Evolutionary conservation across 2,329 filamentous ascomycete species (phyloP).

Genomic region (Raffaelea arxii): DNA sequence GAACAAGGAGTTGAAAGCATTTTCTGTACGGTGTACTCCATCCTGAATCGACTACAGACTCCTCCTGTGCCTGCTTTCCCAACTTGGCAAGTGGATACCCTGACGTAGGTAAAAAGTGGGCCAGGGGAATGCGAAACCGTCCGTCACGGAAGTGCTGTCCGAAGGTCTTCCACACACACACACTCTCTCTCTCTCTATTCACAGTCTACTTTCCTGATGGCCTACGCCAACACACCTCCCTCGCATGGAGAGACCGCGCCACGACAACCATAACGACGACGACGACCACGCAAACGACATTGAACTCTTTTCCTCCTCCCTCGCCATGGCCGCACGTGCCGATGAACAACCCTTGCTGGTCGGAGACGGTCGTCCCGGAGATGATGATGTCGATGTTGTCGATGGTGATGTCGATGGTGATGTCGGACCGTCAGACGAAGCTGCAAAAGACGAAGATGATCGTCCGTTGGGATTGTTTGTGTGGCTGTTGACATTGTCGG

Average conservation of each 20-base stretch:
- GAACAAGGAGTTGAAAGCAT: too few species aligned
- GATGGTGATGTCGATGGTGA: background rate
- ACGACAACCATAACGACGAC: constrained; percentile 1
- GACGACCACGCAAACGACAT: background rate
- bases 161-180: too few species aligned
- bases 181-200: too few species aligned
- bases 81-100: too few species aligned
- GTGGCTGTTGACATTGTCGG: constrained; percentile 52
- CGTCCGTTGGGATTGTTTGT: constrained; percentile 40
- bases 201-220: too few species aligned
- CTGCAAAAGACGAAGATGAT: background rate
- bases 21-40: too few species aligned
- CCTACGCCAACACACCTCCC: too few species aligned
- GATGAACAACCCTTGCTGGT: constrained; percentile 11
- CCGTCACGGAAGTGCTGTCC: too few species aligned
- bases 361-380: background rate
- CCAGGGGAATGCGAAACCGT: too few species aligned
- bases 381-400: background rate
- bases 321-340: constrained; percentile 1
- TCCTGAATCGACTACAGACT: too few species aligned
- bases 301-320: background rate
- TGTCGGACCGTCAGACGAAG: background rate
- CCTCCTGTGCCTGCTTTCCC: too few species aligned
- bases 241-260: constrained; percentile 4
- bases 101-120: too few species aligned